Base-by-base conservation (phyloP, 2,329 filamentous ascomycete species). In the Aspergillus persii region DNA sequence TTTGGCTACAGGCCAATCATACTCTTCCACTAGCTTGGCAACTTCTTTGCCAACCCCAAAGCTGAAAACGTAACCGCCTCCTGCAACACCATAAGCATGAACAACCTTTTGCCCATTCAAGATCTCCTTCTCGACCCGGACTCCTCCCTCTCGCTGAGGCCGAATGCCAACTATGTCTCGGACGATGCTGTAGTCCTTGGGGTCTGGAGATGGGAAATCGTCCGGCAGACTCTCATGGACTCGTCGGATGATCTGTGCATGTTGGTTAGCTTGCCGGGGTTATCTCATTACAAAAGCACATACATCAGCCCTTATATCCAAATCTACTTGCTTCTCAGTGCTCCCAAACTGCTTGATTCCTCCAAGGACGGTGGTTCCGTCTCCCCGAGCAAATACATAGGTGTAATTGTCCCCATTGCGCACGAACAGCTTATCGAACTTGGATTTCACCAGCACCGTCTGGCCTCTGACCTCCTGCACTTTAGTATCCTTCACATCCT, bases 11-110 rank as follows among this genome's bases (percentile, higher is more conserved):
- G 23, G 44, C 44, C 9, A 47, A n/a, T 27, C 44, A 47, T 47
- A 27, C 44, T 23, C 23, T n/a, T 39, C 36, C 36, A 39, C 36
- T 15, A 39, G 8, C 46, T 18, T n/a, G 8, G 27, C 46, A 26
- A 49, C 46, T 18, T 49, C 27, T 31, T 50, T 29, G 30, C 11
- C 57, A 29, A 70, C 29, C 7, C 69, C 69, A 51, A 69, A 71
- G 50, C 68, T 68, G 58, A 67, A 70, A 41, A 66, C 62, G 60
- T 68, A 71, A 8, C 69, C 69, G 4, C 69, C 69, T 11, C 63
- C 67, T 52, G 59, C 63, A 12, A 60, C 59, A 53, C 68, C 69
- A 47, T 72, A 72, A 5, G 68, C 68, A 57, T 72, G 69, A 6
- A 72, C 65, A 15, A 72, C 61, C 50, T 71, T 71, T 55, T 70